Base-by-base conservation (phyloP, 306 rosid species). In the Mucuna pruriens region DNA sequence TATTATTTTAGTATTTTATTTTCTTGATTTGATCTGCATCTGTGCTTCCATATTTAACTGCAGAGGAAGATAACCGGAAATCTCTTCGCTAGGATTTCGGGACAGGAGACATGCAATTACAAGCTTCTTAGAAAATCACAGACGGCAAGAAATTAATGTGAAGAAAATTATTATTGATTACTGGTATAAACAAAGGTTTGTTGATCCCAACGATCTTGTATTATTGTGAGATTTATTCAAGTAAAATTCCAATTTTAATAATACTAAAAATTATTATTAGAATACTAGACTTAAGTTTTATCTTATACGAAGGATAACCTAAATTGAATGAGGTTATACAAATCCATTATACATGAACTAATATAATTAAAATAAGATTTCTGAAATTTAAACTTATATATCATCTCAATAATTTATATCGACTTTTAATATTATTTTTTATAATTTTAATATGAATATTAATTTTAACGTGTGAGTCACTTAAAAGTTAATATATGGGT, bases 61-160 rank as follows among this genome's bases (percentile, higher is more conserved):
- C 33, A 6, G 16, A 26, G 45, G 77, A 79, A 79, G 71, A 69
- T 57, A 31, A 12, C 52, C 5, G 67, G 44, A 78, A 62, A 23
- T 78, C n/a, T 67, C 75, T 51, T 66, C 22, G 5, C 44, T 67
- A 29, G 66, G 26, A 48, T 44, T 22, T 76, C 12, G 16, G 15
- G 36, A 15, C 3, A 31, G 9, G 5, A 63, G 9, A 7, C 34
- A 9, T 19, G 6, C 5, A 42, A n/a, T 12, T 2, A 22, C 39
- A 77, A 63, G 23, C 13, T 62, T 62, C 72, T 62, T 17, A 63
- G 74, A 77, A 60, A 77, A 64, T 17, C 22, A 46, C 51, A 19
- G 1, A 63, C 23, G 4, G 12, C 64, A 33, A 13, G 10, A 48
- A 76, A 62, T 76, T 61, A 1, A 76, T 26, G 71, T 39, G 42